phyloP scores from a whole-genome alignment of 2,329 filamentous ascomycete genomes.

The Chaetothyriales sp. region DNA sequence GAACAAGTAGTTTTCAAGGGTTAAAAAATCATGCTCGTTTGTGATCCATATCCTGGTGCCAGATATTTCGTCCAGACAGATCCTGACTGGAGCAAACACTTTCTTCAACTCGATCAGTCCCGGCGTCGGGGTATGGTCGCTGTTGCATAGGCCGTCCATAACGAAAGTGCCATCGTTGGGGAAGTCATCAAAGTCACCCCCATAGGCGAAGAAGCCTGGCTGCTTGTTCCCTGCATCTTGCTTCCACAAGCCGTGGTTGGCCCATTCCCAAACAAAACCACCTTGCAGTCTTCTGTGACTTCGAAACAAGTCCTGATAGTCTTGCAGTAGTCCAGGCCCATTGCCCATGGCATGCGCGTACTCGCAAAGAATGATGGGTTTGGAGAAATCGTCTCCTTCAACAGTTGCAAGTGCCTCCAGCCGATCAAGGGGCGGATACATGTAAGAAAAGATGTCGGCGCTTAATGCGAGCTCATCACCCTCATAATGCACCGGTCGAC shows the following conservation, averaged over 20 bases:
- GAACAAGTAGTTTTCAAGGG: conserved; percentile 8
- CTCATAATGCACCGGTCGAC: conserved; percentile 51
- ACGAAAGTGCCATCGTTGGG: conserved; percentile 47
- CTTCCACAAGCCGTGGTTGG: conserved; percentile 43
- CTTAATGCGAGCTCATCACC: conserved; percentile 44
- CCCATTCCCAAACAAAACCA: conserved; percentile 54
- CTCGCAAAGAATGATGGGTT: conserved; percentile 32
- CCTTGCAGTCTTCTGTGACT: conserved; percentile 48
- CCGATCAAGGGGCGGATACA: conserved; percentile 36
- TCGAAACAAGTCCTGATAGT: conserved; percentile 51
- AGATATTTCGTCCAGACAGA: conserved; percentile 16
- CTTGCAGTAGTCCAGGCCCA: conserved; percentile 52
- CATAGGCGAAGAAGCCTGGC: conserved; percentile 29
- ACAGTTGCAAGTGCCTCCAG: conserved; percentile 36
- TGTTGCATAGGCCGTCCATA: conserved; percentile 43
- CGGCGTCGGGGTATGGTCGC: conserved; percentile 40
- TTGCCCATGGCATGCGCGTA: conserved; percentile 56
- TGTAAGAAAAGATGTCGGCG: conserved; percentile 52
- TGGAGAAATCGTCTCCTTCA: conserved; percentile 30
- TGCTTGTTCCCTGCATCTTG: conserved; percentile 11
- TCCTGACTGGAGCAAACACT: conserved; percentile 38
- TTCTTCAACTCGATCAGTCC: conserved; percentile 43
- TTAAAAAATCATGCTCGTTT: conserved; percentile 12
- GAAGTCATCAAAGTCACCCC: conserved; percentile 45
- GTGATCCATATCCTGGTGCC: conserved; percentile 26